Base-by-base conservation (phyloP, 1,139 yeast genomes). In the Blastobotrys ciferrii region DNA sequence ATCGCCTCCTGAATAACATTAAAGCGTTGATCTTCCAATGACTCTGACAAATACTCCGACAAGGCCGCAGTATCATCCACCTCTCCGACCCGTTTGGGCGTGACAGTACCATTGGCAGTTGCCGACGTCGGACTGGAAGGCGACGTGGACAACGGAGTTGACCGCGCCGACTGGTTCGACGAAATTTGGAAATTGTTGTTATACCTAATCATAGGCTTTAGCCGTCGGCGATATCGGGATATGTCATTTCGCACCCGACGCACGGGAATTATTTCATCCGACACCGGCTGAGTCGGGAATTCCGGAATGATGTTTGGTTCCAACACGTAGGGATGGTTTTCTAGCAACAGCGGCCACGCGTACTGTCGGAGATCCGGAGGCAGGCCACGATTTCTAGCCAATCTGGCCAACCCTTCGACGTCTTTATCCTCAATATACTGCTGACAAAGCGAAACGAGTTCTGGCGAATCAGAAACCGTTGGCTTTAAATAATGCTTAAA, bases 291-390 rank as follows among this genome's bases (percentile, higher is more conserved):
- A 6, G 53, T 49, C 11, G 62, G 64, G 39, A 50, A 59, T 36
- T 83, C 87, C 1, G 88, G 84, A 54, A 78, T 53, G 38, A 85
- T 74, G 54, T 78, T 84, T 0, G 96, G 96, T 47, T 81, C 74
- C 39, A 80, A 68, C 13, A 88, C 96, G 71, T 83, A 86, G 0
- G 97, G 96, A 65, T 91, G 97, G 58, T 81, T 80, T 57, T 82
- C 82, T 53, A 91, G 68, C 46, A 91, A 66, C 6, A 87, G 70
- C 1, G 97, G 96, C 97, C 97, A 91, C 9, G 87, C 84, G 52
- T 78, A 75, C 57, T 80, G 82, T 52, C 98, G 75, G 48, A 88
- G 72, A 53, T 82, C 78, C 0, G 96, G 95, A 1, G 97, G 97
- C 20, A 89, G 73, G 1, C 98, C 97, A 53, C 81, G 75, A 58